Percentiles rank a stretch among this genome's conserved stretches.
Conservation (phyloP, 352 stramenopile species). For the Pilasporangium apinafurcum region DNA sequence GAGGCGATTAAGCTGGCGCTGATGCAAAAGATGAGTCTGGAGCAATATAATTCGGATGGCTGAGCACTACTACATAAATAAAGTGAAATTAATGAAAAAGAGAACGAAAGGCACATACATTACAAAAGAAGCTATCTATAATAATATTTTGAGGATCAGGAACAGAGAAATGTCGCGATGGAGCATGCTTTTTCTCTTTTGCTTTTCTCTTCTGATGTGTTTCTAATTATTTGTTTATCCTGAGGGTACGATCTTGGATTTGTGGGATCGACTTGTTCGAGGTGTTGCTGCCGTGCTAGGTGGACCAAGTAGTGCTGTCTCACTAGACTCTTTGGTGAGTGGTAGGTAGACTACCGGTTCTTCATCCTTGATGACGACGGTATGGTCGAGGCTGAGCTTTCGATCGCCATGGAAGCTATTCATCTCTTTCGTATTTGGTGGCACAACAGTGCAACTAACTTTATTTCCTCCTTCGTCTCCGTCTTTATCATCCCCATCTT, state of each 20-base stretch:
- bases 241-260: conserved; percentile 18
- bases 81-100: not conserved
- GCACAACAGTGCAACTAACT: not conserved
- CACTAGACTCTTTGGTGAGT: too few relatives aligned
- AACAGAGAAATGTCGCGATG: too few relatives aligned
- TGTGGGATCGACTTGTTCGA: conserved; percentile 1
- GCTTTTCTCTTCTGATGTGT: not conserved
- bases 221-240: not conserved
- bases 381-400: too few relatives aligned
- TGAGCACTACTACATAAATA: not conserved
- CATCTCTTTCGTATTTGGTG: too few relatives aligned
- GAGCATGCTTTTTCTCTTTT: not conserved
- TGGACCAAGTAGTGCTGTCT: too few relatives aligned
- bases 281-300: too few relatives aligned
- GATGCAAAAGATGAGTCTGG: conserved; percentile 66
- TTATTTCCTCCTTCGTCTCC: not conserved
- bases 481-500: conserved; percentile 1
- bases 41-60: conserved; percentile 24
- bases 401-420: too few relatives aligned
- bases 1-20: conserved; percentile 58
- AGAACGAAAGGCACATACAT: not conserved
- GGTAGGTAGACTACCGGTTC: too few relatives aligned
- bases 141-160: too few relatives aligned
- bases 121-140: not conserved
- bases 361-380: too few relatives aligned